phyloP scores from a whole-genome alignment of 2,329 filamentous ascomycete genomes.

The Pseudogymnoascus pannorum region DNA sequence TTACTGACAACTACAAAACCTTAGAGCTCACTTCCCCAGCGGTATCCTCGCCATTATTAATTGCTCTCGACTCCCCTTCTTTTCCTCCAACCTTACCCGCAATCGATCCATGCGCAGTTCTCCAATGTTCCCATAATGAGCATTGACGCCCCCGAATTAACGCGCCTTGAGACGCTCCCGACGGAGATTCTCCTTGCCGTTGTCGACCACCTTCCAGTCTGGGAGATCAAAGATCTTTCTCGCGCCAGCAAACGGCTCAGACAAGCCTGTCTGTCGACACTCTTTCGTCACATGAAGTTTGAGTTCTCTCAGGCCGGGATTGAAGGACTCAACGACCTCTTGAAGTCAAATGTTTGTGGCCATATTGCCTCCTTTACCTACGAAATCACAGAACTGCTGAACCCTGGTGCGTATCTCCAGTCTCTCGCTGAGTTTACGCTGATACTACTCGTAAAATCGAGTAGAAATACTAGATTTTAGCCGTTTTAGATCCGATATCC shows the following conservation, averaged over 20 bases:
- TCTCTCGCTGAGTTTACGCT: not conserved
- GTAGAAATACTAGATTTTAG: slow-evolving; percentile 10
- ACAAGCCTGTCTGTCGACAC: slow-evolving; percentile 10
- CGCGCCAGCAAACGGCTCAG: slow-evolving; percentile 12
- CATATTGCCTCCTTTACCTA: slow-evolving; percentile 14
- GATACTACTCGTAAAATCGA: slow-evolving; percentile 2
- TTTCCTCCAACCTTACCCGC: not conserved
- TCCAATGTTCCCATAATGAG: slow-evolving; percentile 2
- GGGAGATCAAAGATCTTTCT: slow-evolving; percentile 12
- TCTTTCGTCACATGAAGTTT: slow-evolving; percentile 14
- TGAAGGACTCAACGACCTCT: slow-evolving; percentile 10
- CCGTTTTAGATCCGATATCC: slow-evolving; percentile 13
- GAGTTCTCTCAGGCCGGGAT: slow-evolving; percentile 12
- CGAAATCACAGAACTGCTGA: slow-evolving; percentile 12
- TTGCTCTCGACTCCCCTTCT: not conserved
- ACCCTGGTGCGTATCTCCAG: slow-evolving; percentile 6
- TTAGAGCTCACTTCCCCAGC: not conserved
- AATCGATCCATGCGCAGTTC: not conserved
- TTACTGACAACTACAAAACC: not conserved
- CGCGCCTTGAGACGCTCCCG: not conserved
- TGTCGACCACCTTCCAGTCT: slow-evolving; percentile 8
- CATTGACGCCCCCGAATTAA: not conserved
- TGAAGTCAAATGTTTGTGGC: slow-evolving; percentile 13
- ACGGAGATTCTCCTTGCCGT: slow-evolving; percentile 11
- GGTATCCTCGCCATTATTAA: not conserved